Evolutionary conservation across 2,329 filamentous ascomycete species (phyloP), one percentile per base, ranked within the genome.

Genomic region (Penicillium crustosum): DNA sequence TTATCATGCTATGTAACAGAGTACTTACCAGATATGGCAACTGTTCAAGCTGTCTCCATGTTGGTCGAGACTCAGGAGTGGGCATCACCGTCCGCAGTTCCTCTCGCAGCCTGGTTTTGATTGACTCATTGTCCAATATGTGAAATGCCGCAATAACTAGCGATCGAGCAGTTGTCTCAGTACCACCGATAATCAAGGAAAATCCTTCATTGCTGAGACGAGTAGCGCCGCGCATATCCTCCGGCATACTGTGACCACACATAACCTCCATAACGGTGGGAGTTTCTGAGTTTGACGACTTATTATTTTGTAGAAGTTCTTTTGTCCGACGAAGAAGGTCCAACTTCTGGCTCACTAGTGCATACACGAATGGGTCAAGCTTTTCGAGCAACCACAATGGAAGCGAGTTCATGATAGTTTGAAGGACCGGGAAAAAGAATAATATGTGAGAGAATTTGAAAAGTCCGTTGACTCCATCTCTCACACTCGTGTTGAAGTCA

Each of bases 131-230:
- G 6, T 25, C 58, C 17, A 70, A 43, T 0, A 74, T 53, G 44
- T 74, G 55, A 39, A 65, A 77, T 17, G 60, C 58, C 3, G 62
- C 65, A 13, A 71, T 35, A 1, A 67, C 62, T 39, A 78, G 57
- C 2, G 70, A 57, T 7, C 64, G 58, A 3, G 67, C 69, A 2
- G 71, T 74, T 2, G 73, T 80, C 59, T 80, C 77, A 0, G 73
- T 75, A 0, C 77, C 78, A 1, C 74, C 78, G 2, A 68, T 61
- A 0, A 78, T 49, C 21, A 80, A 58, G 5, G 69, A 62, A 23
- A 73, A 72, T 0, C 72, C 77, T 45, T 81, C 78, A 4, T 77
- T 69, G 10, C 68, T 68, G 1, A 79, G 62, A 1, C 75, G 66
- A 13, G 69, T 64, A 4, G 63, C 54, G 4, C 35, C 51, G 3